Percentiles rank a stretch among this genome's conserved stretches.
Conservation (phyloP, 768 basidiomycete genomes). For the Suillus placidus region DNA sequence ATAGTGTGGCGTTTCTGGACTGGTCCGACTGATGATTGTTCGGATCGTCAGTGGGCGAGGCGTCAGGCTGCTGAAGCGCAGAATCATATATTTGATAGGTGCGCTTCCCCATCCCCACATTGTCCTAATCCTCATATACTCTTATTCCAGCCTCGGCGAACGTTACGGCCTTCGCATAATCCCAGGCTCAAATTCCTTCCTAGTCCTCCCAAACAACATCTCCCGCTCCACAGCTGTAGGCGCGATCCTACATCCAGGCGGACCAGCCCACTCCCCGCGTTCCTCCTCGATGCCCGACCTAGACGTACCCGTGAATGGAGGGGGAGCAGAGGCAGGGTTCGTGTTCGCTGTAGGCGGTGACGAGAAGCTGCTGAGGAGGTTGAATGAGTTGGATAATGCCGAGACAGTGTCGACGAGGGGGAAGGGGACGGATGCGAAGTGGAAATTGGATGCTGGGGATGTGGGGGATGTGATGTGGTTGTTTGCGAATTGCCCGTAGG, state of each 20-base stretch:
- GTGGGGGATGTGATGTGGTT: constrained; percentile 39
- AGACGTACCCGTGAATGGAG: constrained; percentile 40
- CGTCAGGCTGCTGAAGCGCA: constrained; percentile 89
- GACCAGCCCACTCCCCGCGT: constrained; percentile 42
- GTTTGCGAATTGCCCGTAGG: constrained; percentile 25
- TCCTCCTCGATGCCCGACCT: constrained; percentile 24
- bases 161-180: constrained; percentile 83
- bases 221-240: constrained; percentile 84
- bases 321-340: constrained; percentile 52
- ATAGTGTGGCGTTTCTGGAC: constrained; percentile 89
- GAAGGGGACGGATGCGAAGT: constrained; percentile 79
- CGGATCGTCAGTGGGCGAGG: constrained; percentile 79
- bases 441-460: constrained; percentile 50
- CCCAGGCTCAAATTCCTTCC: constrained; percentile 77
- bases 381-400: constrained; percentile 73
- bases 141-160: constrained; percentile 63
- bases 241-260: constrained; percentile 72
- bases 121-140: background rate
- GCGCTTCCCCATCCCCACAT: background rate
- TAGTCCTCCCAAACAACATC: constrained; percentile 81
- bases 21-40: constrained; percentile 44
- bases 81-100: constrained; percentile 88
- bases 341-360: constrained; percentile 72
- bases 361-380: constrained; percentile 73
- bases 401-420: constrained; percentile 74